phyloP scores from a whole-genome alignment of 768 basidiomycete genomes.

The Podaxis carcinomalis region DNA sequence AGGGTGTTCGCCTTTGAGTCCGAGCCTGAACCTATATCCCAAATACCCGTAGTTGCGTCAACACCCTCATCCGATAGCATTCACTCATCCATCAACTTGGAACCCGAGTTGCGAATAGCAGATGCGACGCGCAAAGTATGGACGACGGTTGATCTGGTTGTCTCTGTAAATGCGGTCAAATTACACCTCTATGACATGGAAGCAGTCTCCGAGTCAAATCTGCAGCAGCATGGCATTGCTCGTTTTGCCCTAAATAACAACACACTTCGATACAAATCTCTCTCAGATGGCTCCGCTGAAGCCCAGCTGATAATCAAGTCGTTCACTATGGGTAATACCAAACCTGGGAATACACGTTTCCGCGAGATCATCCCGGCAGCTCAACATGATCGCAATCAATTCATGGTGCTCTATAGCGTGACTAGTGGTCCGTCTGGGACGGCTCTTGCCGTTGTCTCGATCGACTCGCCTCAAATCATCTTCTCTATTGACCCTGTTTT shows the following conservation, averaged over 20 bases:
- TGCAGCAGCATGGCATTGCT: constrained; percentile 79
- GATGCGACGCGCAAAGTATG: constrained; percentile 34
- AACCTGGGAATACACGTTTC: constrained; percentile 78
- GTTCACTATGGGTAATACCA: constrained; percentile 87
- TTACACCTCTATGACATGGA: constrained; percentile 79
- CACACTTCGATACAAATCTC: constrained; percentile 72
- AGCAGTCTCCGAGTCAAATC: constrained; percentile 50
- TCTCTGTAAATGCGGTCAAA: constrained; percentile 67
- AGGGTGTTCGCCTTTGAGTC: constrained; percentile 50
- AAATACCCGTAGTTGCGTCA: constrained; percentile 19
- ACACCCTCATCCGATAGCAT: constrained; percentile 9
- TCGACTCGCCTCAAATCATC: constrained; percentile 91
- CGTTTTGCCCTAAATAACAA: constrained; percentile 81
- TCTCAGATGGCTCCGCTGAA: constrained; percentile 81
- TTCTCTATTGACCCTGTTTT: constrained; percentile 91
- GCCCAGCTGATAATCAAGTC: constrained; percentile 87
- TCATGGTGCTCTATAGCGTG: constrained; percentile 88
- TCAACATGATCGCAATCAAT: constrained; percentile 82
- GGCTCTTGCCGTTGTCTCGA: constrained; percentile 75
- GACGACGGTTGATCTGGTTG: constrained; percentile 69
- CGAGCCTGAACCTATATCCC: constrained; percentile 27
- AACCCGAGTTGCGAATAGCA: constrained; percentile 53
- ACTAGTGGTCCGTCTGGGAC: constrained; percentile 54
- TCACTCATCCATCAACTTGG: constrained; percentile 33
- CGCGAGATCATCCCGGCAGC: constrained; percentile 94